These are phyloP conservation scores for Orbilia javanica DNA, from an alignment of 2,329 filamentous ascomycete genomes.

Conservation along the genomic window DNA sequence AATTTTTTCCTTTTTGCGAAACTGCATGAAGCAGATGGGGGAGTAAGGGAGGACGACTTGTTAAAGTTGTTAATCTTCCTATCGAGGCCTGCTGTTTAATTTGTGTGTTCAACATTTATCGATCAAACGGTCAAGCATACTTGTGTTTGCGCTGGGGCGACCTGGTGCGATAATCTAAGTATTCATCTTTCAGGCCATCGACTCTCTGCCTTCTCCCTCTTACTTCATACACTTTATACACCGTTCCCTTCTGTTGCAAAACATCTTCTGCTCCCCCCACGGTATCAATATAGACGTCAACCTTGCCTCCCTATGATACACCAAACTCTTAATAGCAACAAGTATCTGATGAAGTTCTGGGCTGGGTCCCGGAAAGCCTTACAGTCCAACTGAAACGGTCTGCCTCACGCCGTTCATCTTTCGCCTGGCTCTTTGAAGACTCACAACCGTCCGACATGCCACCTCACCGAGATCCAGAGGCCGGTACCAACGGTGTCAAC, in stretches of 20 bases:
- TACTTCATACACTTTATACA: slow-evolving; percentile 7
- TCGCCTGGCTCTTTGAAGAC: slow-evolving; percentile 58
- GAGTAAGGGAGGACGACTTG: slow-evolving; percentile 4
- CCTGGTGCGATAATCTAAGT: slow-evolving; percentile 16
- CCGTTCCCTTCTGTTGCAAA: not conserved
- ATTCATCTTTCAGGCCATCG: too few species aligned
- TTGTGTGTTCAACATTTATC: slow-evolving; percentile 23
- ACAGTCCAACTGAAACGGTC: slow-evolving; percentile 58
- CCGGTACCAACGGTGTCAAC: slow-evolving; percentile 51
- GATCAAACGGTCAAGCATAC: slow-evolving; percentile 32
- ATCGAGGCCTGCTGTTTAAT: slow-evolving; percentile 21
- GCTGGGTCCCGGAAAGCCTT: slow-evolving; percentile 55
- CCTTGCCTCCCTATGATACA: slow-evolving; percentile 49
- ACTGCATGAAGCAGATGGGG: slow-evolving; percentile 28
- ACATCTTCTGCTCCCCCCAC: not conserved
- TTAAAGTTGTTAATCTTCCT: not conserved
- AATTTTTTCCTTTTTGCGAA: slow-evolving; percentile 8
- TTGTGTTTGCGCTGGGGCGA: slow-evolving; percentile 36
- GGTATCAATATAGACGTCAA: not conserved
- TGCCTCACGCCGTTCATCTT: slow-evolving; percentile 57
- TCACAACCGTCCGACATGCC: slow-evolving; percentile 43
- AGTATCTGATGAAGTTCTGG: slow-evolving; percentile 58
- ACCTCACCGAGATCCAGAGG: slow-evolving; percentile 52
- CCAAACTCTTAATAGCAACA: slow-evolving; percentile 26
- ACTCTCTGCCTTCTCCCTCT: not conserved